Evolutionary conservation across 2,329 filamentous ascomycete genomes (phyloP).

Genomic region (Thelonectria discophora): DNA sequence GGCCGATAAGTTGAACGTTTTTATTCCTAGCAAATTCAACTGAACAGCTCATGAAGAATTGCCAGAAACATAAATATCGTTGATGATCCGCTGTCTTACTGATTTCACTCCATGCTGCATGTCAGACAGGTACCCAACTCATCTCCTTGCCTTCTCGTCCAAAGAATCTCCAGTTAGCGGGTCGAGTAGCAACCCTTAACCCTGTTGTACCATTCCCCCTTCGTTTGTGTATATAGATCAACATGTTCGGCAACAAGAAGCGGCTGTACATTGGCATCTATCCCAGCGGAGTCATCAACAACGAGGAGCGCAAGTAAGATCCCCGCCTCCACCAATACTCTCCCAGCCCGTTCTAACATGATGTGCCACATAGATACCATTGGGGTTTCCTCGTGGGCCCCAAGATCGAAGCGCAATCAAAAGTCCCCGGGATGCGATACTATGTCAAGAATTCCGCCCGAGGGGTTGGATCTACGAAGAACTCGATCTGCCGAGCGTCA

Average conservation of each 20-base stretch:
- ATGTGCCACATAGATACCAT: slow-evolving; percentile 38
- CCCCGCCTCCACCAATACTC: not conserved
- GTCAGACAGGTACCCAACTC: too few species aligned
- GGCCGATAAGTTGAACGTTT: too few species aligned
- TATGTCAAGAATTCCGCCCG: slow-evolving; percentile 43
- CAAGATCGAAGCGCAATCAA: slow-evolving; percentile 35
- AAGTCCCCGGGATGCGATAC: slow-evolving; percentile 43
- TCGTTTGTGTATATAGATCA: not conserved
- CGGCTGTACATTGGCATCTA: slow-evolving; percentile 47
- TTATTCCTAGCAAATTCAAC: too few species aligned
- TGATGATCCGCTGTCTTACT: too few species aligned
- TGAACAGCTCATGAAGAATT: too few species aligned
- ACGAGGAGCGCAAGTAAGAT: slow-evolving; percentile 40
- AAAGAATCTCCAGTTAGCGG: too few species aligned
- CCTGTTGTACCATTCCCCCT: too few species aligned
- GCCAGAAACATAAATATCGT: too few species aligned
- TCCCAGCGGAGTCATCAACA: slow-evolving; percentile 36
- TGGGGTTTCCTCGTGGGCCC: slow-evolving; percentile 45
- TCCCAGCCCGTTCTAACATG: not conserved
- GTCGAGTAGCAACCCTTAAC: too few species aligned
- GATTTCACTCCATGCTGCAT: too few species aligned
- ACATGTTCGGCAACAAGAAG: slow-evolving; percentile 39
- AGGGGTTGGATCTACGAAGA: slow-evolving; percentile 44
- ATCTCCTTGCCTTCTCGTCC: too few species aligned
- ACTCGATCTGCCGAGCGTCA: too few species aligned